Evolutionary conservation across 169 alveolate genomes (phyloP).

Genomic region (Babesia caballi): DNA sequence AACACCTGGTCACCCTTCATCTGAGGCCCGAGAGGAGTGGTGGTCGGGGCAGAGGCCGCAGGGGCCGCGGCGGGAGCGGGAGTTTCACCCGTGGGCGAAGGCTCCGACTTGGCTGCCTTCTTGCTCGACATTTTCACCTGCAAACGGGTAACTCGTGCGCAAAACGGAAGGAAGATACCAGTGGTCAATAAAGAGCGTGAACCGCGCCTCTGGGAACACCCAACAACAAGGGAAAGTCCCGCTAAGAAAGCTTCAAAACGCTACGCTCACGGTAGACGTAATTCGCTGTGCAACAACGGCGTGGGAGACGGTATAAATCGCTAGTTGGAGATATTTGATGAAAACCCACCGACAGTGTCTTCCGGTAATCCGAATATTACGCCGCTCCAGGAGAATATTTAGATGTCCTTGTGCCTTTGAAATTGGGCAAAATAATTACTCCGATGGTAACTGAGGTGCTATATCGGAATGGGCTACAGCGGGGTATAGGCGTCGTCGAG

Average conservation of each 20-base stretch:
- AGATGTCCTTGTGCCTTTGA: not conserved
- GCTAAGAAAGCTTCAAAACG: not conserved
- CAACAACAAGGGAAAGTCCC: not conserved
- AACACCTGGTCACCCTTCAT: constrained; percentile 90
- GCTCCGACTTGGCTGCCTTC: not conserved
- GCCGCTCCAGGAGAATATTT: not conserved
- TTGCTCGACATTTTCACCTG: constrained; percentile 11
- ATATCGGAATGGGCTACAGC: too few species aligned
- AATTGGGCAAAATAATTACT: not conserved
- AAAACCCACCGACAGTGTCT: constrained; percentile 31
- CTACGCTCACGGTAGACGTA: not conserved
- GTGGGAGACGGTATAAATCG: too few species aligned
- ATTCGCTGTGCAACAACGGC: not conserved
- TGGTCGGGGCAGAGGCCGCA: constrained; percentile 59
- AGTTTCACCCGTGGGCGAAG: constrained; percentile 1
- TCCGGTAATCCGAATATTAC: not conserved
- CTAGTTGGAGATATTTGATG: too few species aligned
- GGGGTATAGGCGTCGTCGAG: too few species aligned
- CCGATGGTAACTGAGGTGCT: too few species aligned
- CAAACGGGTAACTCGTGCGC: not conserved
- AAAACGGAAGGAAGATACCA: too few species aligned
- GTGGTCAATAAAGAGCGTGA: not conserved
- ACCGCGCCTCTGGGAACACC: too few species aligned
- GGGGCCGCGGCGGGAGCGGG: constrained; percentile 19
- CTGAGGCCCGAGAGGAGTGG: constrained; percentile 77